Evolutionary conservation across 306 rosid genomes (phyloP).

Genomic region (Ceratonia siliqua): DNA sequence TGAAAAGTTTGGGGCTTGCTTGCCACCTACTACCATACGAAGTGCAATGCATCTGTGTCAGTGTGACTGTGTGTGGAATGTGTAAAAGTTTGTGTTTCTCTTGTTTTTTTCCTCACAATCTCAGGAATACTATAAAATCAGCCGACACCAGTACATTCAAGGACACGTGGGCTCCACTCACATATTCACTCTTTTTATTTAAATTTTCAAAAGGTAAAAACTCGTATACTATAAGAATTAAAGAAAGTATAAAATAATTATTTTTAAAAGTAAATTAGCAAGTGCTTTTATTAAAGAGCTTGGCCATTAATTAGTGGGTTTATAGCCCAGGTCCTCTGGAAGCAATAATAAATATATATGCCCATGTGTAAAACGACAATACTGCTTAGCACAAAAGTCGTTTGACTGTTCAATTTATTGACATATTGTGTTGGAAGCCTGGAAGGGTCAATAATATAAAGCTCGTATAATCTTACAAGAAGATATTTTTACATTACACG

Average conservation of each 20-base stretch:
- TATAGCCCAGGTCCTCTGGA: conserved; percentile 24
- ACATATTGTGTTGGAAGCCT: too few relatives aligned
- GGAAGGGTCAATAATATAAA: too few relatives aligned
- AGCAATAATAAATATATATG: conserved; percentile 27
- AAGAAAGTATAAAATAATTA: too few relatives aligned
- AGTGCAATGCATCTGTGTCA: neutral
- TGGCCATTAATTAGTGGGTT: conserved; percentile 9
- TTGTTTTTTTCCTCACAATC: conserved; percentile 16
- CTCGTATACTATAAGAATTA: neutral
- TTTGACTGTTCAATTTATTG: too few relatives aligned
- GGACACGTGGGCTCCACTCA: conserved; percentile 27
- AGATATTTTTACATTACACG: too few relatives aligned
- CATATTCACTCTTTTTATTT: conserved; percentile 23
- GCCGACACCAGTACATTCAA: conserved; percentile 42
- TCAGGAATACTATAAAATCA: conserved; percentile 29
- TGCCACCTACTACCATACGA: too few relatives aligned
- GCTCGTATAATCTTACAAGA: too few relatives aligned
- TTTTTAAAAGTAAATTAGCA: neutral
- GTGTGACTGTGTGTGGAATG: neutral
- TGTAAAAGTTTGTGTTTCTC: neutral
- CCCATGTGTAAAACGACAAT: conserved; percentile 15
- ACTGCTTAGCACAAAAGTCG: conserved; percentile 10
- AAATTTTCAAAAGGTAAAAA: neutral
- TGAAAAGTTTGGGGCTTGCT: too few relatives aligned
- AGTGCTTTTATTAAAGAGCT: conserved; percentile 20